Evolutionary conservation across 2,329 filamentous ascomycete genomes (phyloP).

Genomic region (Pseudopithomyces maydicus): DNA sequence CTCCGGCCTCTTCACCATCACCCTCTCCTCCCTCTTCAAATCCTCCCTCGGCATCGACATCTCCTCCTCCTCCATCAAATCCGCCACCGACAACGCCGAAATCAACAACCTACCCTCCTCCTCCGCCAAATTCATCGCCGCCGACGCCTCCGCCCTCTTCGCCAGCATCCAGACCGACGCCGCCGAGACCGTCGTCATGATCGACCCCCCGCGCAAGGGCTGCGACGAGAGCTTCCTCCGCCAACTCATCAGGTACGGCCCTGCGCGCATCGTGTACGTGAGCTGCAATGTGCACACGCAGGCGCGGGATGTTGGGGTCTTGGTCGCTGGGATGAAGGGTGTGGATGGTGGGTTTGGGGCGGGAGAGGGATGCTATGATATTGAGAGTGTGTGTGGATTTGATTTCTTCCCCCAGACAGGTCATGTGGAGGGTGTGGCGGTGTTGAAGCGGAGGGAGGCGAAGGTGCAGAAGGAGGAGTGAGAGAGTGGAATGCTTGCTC

Average conservation of each 20-base stretch:
- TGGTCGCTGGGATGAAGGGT: slow-evolving; percentile 71
- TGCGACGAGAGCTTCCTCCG: slow-evolving; percentile 83
- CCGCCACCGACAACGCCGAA: slow-evolving; percentile 76
- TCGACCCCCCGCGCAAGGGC: slow-evolving; percentile 95
- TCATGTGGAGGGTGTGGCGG: slow-evolving; percentile 69
- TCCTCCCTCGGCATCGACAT: slow-evolving; percentile 92
- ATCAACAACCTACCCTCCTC: slow-evolving; percentile 72
- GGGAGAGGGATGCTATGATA: slow-evolving; percentile 66
- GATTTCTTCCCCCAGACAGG: slow-evolving; percentile 94
- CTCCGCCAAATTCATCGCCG: slow-evolving; percentile 83
- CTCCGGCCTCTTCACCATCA: slow-evolving; percentile 95
- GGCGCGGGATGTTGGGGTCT: slow-evolving; percentile 85
- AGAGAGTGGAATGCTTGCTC: no score
- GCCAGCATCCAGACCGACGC: slow-evolving; percentile 72
- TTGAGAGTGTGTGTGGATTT: slow-evolving; percentile 90
- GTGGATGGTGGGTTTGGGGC: slow-evolving; percentile 41
- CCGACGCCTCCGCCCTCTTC: slow-evolving; percentile 86
- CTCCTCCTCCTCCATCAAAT: slow-evolving; percentile 75
- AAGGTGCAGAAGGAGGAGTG: neutral
- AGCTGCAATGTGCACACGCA: slow-evolving; percentile 99
- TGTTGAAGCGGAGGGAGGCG: slow-evolving; percentile 53
- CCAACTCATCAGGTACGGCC: slow-evolving; percentile 79
- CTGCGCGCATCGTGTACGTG: slow-evolving; percentile 85
- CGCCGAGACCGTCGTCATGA: slow-evolving; percentile 87
- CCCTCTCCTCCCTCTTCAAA: slow-evolving; percentile 79